A percentile compares a stretch with the other conserved stretches of the same genome.
phyloP scores from a whole-genome alignment of 768 basidiomycete genomes.

The Leccinum boreale region DNA sequence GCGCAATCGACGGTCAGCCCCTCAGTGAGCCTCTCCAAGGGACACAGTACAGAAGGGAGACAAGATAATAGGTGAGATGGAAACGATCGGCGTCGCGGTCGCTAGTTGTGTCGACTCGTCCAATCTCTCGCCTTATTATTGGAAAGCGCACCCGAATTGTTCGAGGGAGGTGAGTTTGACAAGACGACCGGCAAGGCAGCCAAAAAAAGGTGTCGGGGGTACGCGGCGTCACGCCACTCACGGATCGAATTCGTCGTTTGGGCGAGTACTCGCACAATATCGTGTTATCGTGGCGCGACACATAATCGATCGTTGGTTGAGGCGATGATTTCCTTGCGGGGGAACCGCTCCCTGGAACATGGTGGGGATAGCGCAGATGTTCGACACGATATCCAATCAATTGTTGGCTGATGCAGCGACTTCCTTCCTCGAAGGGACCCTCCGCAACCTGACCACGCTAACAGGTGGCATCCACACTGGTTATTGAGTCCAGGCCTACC shows the following conservation, averaged over 20 bases:
- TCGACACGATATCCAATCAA: neutral
- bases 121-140: conserved; percentile 35
- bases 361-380: neutral
- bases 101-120: neutral
- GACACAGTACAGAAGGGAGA: conserved; percentile 39
- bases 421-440: neutral
- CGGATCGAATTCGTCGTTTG: conserved; percentile 24
- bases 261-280: neutral
- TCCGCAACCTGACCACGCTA: neutral
- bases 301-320: neutral
- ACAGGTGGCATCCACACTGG: neutral
- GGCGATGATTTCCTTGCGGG: neutral
- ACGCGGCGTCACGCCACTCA: conserved; percentile 33
- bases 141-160: conserved; percentile 50
- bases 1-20: conserved; percentile 18
- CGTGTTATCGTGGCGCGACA: neutral
- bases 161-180: conserved; percentile 56
- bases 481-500: too few species aligned
- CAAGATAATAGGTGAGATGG: conserved; percentile 55
- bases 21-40: conserved; percentile 19
- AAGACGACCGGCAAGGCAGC: conserved; percentile 52
- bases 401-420: neutral
- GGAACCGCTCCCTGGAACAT: neutral
- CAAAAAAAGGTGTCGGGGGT: conserved; percentile 32
- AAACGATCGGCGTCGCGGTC: conserved; percentile 40